Evolutionary conservation across 1,284 basidiomycete species (phyloP).

Genomic region (Polyporus tsugae): DNA sequence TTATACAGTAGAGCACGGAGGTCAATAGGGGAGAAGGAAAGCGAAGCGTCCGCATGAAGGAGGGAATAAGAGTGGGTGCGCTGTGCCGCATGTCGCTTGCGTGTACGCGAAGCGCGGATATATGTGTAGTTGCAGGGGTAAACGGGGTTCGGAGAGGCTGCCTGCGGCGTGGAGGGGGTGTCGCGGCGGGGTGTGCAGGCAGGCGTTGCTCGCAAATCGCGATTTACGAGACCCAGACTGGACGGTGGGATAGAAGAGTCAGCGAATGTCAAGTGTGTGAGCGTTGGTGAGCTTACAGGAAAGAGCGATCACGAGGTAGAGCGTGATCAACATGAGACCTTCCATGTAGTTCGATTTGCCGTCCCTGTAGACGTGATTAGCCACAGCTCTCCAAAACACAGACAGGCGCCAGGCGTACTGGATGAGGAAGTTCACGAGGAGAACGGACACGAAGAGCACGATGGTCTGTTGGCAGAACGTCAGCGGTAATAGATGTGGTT

Average conservation of each 20-base stretch:
- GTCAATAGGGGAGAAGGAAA: neutral
- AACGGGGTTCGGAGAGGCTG: neutral
- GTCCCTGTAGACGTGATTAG: conserved; percentile 53
- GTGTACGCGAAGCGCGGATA: conserved; percentile 1
- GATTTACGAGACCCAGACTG: conserved; percentile 45
- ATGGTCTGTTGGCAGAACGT: conserved; percentile 68
- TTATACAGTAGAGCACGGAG: conserved; percentile 14
- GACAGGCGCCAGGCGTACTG: conserved; percentile 55
- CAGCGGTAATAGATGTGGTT: conserved; percentile 21
- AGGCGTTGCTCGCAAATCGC: neutral
- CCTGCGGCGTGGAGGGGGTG: conserved; percentile 17
- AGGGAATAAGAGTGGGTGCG: conserved; percentile 11
- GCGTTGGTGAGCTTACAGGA: conserved; percentile 34
- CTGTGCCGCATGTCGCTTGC: conserved; percentile 3
- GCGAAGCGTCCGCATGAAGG: conserved; percentile 11
- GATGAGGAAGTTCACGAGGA: conserved; percentile 83
- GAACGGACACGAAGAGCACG: conserved; percentile 83
- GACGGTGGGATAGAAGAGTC: neutral
- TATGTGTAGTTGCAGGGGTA: conserved; percentile 10
- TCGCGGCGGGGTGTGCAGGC: conserved; percentile 19
- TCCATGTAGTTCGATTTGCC: conserved; percentile 91
- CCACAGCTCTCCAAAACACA: neutral
- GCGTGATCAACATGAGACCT: conserved; percentile 67
- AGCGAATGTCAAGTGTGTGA: conserved; percentile 1
- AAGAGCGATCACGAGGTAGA: conserved; percentile 45